Conservation (phyloP, 2,329 filamentous ascomycete species). For the Pseudopyricularia javanii region DNA sequence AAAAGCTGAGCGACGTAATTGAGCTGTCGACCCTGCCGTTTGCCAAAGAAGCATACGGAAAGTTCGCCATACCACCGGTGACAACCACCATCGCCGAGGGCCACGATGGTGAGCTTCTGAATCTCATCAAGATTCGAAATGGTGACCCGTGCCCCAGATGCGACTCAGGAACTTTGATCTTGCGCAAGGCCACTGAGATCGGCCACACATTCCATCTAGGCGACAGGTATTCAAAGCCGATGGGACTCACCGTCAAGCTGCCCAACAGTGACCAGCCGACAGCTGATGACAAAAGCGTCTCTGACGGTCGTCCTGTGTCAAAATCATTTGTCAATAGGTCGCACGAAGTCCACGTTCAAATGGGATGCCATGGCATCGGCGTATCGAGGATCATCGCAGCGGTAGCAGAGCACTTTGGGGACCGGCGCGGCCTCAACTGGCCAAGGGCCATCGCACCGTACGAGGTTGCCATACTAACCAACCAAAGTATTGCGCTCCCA, state of each 20-base stretch:
- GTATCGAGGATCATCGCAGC: slow-evolving; percentile 84
- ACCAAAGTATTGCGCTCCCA: slow-evolving; percentile 11
- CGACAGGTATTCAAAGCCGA: slow-evolving; percentile 69
- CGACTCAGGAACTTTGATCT: slow-evolving; percentile 43
- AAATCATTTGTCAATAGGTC: not conserved
- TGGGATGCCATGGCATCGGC: slow-evolving; percentile 96
- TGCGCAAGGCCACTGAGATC: slow-evolving; percentile 71
- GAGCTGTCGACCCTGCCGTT: not conserved
- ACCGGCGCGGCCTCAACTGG: slow-evolving; percentile 73
- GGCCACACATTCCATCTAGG: slow-evolving; percentile 94
- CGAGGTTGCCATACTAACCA: slow-evolving; percentile 55
- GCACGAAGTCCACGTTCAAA: slow-evolving; percentile 39
- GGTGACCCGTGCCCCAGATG: slow-evolving; percentile 69
- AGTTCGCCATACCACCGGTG: not conserved
- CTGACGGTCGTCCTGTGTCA: not conserved
- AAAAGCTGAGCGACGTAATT: not conserved
- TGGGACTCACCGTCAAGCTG: slow-evolving; percentile 49
- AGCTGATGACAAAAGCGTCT: slow-evolving; percentile 2
- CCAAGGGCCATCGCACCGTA: slow-evolving; percentile 78
- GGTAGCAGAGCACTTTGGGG: slow-evolving; percentile 63
- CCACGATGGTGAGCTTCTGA: slow-evolving; percentile 28
- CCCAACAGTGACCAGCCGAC: slow-evolving; percentile 14
- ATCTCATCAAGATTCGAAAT: slow-evolving; percentile 51
- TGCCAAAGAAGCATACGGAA: not conserved
- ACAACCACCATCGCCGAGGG: not conserved